These are phyloP conservation scores for Globomyces pollinis-pini DNA, from an alignment of 192 early-diverging fungal genomes.

Conservation along the genomic window DNA sequence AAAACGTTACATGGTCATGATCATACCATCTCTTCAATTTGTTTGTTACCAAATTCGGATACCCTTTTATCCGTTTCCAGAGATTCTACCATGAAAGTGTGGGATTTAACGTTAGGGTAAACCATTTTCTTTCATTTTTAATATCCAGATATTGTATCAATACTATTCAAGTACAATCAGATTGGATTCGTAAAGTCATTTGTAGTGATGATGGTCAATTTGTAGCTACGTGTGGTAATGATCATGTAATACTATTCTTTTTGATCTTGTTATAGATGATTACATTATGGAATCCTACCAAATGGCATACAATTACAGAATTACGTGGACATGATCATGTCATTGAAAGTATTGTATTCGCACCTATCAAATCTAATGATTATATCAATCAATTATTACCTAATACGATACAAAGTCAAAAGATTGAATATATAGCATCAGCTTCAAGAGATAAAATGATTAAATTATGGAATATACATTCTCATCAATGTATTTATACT, in stretches of 20 bases:
- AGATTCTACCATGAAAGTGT: conserved; percentile 85
- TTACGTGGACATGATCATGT: conserved; percentile 90
- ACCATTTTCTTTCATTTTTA: conserved; percentile 12
- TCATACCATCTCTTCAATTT: conserved; percentile 80
- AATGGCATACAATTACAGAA: conserved; percentile 69
- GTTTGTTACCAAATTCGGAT: conserved; percentile 67
- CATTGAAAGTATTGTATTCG: conserved; percentile 86
- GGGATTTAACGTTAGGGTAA: conserved; percentile 78
- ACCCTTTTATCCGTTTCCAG: conserved; percentile 80
- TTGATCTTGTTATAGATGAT: conserved; percentile 49
- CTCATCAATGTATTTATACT: conserved; percentile 63
- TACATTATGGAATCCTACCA: conserved; percentile 68
- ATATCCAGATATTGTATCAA: conserved; percentile 63
- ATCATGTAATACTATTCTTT: conserved; percentile 55
- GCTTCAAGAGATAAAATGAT: conserved; percentile 89
- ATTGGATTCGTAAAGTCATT: conserved; percentile 80
- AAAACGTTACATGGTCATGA: conserved; percentile 87
- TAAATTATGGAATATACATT: conserved; percentile 71
- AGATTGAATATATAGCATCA: conserved; percentile 59
- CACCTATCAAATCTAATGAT: conserved; percentile 59
- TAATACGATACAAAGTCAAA: neutral
- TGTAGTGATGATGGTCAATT: conserved; percentile 62
- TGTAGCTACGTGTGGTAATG: conserved; percentile 72
- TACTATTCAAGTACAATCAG: conserved; percentile 70
- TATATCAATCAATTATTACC: conserved; percentile 37